Conservation (phyloP, 1,139 yeast genomes). For the Candida tropicalis region DNA sequence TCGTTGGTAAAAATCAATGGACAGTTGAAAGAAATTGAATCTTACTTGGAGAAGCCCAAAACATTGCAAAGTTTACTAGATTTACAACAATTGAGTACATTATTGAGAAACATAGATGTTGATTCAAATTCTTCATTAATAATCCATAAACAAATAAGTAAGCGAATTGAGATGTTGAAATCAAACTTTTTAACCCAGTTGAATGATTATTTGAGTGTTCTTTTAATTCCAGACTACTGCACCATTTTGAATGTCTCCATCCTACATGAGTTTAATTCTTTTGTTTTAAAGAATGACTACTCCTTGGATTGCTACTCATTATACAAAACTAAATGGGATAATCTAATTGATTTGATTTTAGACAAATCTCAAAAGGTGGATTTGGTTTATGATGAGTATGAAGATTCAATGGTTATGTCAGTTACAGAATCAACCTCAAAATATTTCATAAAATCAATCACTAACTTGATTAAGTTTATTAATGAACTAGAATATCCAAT, state of each 20-base stretch:
- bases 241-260: constrained; percentile 20
- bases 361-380: constrained; percentile 14
- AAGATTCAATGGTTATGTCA: constrained; percentile 7
- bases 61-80: constrained; percentile 15
- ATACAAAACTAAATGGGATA: constrained; percentile 17
- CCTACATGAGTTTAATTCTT: constrained; percentile 17
- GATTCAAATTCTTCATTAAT: constrained; percentile 9
- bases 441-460: constrained; percentile 23
- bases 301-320: constrained; percentile 11
- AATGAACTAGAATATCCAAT: constrained; percentile 26
- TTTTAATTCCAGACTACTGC: constrained; percentile 26
- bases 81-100: constrained; percentile 17
- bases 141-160: constrained; percentile 15
- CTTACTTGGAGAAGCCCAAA: constrained; percentile 16
- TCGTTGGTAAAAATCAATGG: constrained; percentile 26
- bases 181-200: constrained; percentile 18
- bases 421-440: neutral
- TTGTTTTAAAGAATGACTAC: constrained; percentile 16
- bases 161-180: constrained; percentile 12
- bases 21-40: constrained; percentile 25
- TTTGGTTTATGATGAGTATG: constrained; percentile 16
- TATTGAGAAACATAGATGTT: constrained; percentile 11
- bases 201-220: constrained; percentile 21
- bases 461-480: constrained; percentile 32
- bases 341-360: constrained; percentile 14